Base-by-base conservation (phyloP, 176 grass and related monocot genomes). In the Zizania latifolia region DNA sequence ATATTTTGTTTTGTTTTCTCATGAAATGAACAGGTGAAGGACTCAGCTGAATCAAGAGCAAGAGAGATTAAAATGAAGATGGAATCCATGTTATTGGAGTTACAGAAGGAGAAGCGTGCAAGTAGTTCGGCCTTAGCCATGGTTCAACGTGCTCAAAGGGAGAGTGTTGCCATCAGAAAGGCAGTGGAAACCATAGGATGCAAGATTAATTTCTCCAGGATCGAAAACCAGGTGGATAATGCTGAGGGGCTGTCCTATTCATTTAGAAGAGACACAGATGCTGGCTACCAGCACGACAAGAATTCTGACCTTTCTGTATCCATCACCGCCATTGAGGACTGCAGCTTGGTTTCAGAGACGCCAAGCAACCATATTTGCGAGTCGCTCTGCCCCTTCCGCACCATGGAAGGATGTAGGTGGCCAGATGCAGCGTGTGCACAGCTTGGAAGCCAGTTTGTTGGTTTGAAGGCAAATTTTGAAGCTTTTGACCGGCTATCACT, bases 391-490 rank as follows among this genome's bases (percentile, higher is more conserved):
- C 95, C 95, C 32, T 92, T 92, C 31, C 65, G 84, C 46, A 88
- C 86, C 28, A 88, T 85, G 67, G 91, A 94, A 65, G 95, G 86
- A 31, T 99, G 95, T 72, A 92, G 88, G 68, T 99, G 95, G 95
- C 95, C 95, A 4, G 79, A 92, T 83, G 82, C 83, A 74, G 84
- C 77, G 7, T 99, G 95, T 22, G 86, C 91, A 41, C 95, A 92
- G 80, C 71, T 92, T 65, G 91, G 89, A 72, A 94, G 95, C 74
- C 91, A 99, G 62, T 99, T 99, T 63, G 76, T 99, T 84, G 84
- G 92, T 73, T 79, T 99, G 63, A 99, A 90, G 77, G 95, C 95
- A 29, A 91, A 99, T 81, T 94, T 99, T 64, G 95, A 94, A 77
- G 95, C 95, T 57, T 99, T 99, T 59, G 89, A 99, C 21, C 86